A percentile compares a stretch with the other conserved stretches of the same genome.
Conservation (phyloP, 768 basidiomycete genomes). For the Russula compacta region DNA sequence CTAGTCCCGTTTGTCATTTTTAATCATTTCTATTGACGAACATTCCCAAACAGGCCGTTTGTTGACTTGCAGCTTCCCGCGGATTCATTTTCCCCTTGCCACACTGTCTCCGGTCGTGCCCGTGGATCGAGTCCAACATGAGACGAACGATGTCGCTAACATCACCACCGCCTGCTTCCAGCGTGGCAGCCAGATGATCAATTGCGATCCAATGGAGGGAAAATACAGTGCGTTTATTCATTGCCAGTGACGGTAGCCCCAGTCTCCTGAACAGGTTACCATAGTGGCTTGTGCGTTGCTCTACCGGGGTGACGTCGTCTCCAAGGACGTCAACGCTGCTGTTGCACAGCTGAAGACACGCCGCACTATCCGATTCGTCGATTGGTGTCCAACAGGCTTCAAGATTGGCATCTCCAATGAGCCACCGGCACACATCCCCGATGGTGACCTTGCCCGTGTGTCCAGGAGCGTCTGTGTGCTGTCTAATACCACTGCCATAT, state of each 20-base stretch:
- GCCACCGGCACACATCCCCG: conserved; percentile 64
- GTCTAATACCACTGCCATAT: conserved; percentile 66
- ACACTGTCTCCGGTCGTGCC: conserved; percentile 59
- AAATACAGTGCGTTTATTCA: conserved; percentile 49
- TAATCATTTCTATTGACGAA: conserved; percentile 13
- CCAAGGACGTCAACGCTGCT: conserved; percentile 70
- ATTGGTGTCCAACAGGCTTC: conserved; percentile 76
- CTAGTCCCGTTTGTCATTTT: conserved; percentile 39
- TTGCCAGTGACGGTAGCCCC: background rate
- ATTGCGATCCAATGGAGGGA: conserved; percentile 71
- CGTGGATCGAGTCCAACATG: conserved; percentile 52
- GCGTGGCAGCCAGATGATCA: conserved; percentile 45
- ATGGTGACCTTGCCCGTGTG: conserved; percentile 69
- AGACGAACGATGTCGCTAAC: conserved; percentile 51
- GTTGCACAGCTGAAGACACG: conserved; percentile 69
- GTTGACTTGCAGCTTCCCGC: conserved; percentile 36
- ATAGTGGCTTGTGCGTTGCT: conserved; percentile 59
- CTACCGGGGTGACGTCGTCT: conserved; percentile 69
- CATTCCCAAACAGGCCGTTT: background rate
- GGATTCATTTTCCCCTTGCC: conserved; percentile 60
- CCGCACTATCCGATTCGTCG: conserved; percentile 71
- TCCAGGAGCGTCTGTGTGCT: conserved; percentile 70
- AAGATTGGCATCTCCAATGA: conserved; percentile 75
- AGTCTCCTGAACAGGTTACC: background rate
- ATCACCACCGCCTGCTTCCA: conserved; percentile 8